Percentiles rank a stretch among this genome's conserved stretches.
Conservation (phyloP, 169 alveolate genomes). For the Plasmodium relictum region DNA sequence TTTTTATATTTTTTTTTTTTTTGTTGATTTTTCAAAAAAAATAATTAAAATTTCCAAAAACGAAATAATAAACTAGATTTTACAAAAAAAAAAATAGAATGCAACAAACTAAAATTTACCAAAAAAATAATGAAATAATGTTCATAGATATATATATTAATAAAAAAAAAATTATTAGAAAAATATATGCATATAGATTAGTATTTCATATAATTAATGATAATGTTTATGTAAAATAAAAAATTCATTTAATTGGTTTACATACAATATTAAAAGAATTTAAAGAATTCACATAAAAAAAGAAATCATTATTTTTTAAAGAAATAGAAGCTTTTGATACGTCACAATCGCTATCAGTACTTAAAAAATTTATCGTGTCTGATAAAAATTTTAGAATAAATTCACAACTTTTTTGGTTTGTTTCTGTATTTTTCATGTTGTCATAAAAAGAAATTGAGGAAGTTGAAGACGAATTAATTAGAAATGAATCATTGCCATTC, state of each 20-base stretch:
- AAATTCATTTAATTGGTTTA: conserved; percentile 47
- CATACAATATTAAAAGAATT: conserved; percentile 49
- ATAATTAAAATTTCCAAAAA: too few species aligned
- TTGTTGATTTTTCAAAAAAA: too few species aligned
- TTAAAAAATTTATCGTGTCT: conserved; percentile 26
- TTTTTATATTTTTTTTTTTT: too few species aligned
- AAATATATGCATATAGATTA: too few species aligned
- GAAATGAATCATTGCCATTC: conserved; percentile 15
- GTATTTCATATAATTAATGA: too few species aligned
- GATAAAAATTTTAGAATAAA: conserved; percentile 30
- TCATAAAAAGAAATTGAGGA: conserved; percentile 62
- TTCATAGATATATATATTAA: too few species aligned
- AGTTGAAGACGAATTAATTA: conserved; percentile 38
- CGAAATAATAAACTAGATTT: too few species aligned
- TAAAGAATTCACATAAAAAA: conserved; percentile 37
- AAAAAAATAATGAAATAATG: too few species aligned
- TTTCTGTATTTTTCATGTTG: conserved; percentile 67
- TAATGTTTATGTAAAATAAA: too few species aligned
- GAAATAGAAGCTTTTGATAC: conserved; percentile 67
- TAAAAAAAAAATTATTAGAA: too few species aligned
- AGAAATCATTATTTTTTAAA: conserved; percentile 46
- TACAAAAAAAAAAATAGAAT: too few species aligned
- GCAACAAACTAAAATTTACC: too few species aligned
- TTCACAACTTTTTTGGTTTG: conserved; percentile 62
- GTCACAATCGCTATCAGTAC: conserved; percentile 43